These are phyloP conservation scores for Talaromyces sp. DNA, from an alignment of 2,329 filamentous ascomycete genomes.

Conservation along the genomic window DNA sequence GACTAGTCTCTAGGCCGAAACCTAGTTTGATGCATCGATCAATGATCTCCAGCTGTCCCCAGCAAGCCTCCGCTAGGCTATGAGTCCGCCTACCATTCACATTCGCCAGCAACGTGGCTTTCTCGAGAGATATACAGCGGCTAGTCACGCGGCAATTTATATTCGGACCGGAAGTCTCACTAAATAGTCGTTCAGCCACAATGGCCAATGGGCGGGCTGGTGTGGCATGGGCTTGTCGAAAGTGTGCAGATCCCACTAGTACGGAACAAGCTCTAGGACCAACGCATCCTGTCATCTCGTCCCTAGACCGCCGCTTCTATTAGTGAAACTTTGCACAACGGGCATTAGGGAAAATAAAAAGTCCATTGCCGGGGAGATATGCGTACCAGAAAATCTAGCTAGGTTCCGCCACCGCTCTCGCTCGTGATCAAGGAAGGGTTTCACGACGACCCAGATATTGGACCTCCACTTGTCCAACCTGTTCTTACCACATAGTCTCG, in stretches of 20 bases:
- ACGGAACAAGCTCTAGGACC: neutral
- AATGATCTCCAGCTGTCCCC: neutral
- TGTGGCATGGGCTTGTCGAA: neutral
- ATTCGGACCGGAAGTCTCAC: neutral
- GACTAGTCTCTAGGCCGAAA: neutral
- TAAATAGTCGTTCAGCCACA: neutral
- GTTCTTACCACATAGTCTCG: neutral
- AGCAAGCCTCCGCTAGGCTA: neutral
- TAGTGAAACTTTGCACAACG: neutral
- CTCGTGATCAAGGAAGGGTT: neutral
- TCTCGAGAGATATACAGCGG: neutral
- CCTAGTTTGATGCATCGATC: neutral
- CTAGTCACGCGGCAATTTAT: neutral
- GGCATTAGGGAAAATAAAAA: neutral
- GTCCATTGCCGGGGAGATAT: neutral
- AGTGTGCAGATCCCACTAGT: neutral
- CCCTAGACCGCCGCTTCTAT: neutral
- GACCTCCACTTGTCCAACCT: neutral
- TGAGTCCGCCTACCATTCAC: neutral
- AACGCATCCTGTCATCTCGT: neutral
- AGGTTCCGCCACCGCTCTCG: neutral
- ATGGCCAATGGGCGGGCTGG: neutral
- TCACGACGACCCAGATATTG: neutral
- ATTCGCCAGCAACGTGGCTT: neutral
- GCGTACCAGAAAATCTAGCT: neutral